Base-by-base conservation (phyloP, 768 basidiomycete genomes). In the Podaxis pistillaris region DNA sequence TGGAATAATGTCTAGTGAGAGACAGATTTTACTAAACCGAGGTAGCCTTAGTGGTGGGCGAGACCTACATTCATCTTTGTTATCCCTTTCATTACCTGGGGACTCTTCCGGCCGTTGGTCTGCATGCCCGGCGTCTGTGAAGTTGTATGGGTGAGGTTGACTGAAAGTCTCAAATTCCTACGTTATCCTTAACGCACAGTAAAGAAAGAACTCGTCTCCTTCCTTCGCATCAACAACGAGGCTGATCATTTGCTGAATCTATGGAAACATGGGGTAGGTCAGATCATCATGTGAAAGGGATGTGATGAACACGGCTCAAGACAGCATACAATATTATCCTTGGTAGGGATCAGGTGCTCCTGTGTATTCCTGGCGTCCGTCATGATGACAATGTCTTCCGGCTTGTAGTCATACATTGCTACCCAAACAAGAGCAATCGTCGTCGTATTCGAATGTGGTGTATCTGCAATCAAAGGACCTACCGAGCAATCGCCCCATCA, bases 111-210 rank as follows among this genome's bases (percentile, higher is more conserved):
- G 30, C 15, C 59, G 17, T 33, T 66, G 67, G 9, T 3, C 41
- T 1, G 65, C 66, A 51, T 68, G 67, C 2, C 67, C 65, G 12
- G 65, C 61, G 36, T 65, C 67, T 68, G 37, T 11, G 33, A 6
- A 13, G 24, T 50, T 3, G 11, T 28, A 24, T 50, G 8, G 24
- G 22, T 12, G 3, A 26, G 4, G 26, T 4, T 50, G 22, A 24
- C 49, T 44, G 41, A 44, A 33, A 9, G n/a, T 19, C 15, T 19
- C 17, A 46, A 46, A 7, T 6, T 4, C 2, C 6, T 6, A 15
- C 44, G 8, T n/a, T 50, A 24, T 24, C 12, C 11, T 19, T n/a
- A 19, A 37, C 33, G 2, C 19, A 24, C 19, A 26, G 24, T 47
- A 26, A 26, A 51, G 5, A 5, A 50, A 41, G 2, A 58, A 37